These are phyloP conservation scores for Kalaharituber pfeilii DNA, from an alignment of 2,329 filamentous ascomycete genomes.

Conservation along the genomic window DNA sequence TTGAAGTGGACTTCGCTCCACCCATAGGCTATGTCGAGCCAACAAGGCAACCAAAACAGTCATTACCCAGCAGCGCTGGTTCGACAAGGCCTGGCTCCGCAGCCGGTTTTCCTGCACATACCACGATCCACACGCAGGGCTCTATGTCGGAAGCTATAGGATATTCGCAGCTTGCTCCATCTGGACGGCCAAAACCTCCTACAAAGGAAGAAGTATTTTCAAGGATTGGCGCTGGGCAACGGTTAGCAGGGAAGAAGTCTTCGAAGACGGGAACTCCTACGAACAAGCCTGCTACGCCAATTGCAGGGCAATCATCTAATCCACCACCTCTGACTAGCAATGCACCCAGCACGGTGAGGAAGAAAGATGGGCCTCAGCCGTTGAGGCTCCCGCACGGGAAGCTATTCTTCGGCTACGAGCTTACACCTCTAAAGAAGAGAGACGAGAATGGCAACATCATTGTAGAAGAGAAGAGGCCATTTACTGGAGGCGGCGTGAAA, in stretches of 20 bases:
- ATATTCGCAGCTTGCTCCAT: slow-evolving; percentile 75
- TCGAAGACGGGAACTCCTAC: slow-evolving; percentile 40
- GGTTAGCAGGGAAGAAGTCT: slow-evolving; percentile 64
- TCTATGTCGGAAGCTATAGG: slow-evolving; percentile 98
- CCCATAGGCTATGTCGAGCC: slow-evolving; percentile 91
- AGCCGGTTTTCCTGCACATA: slow-evolving; percentile 29
- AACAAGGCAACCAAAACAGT: slow-evolving; percentile 2
- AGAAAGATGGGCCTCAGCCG: slow-evolving; percentile 67
- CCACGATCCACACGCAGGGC: slow-evolving; percentile 46
- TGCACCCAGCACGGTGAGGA: slow-evolving; percentile 28
- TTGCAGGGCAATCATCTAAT: slow-evolving; percentile 39
- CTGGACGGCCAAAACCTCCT: slow-evolving; percentile 36
- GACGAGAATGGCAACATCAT: slow-evolving; percentile 7
- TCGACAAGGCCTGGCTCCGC: slow-evolving; percentile 64
- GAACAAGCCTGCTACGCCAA: slow-evolving; percentile 51
- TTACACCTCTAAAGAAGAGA: slow-evolving; percentile 64
- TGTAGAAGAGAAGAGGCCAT: neutral
- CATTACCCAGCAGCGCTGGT: slow-evolving; percentile 31
- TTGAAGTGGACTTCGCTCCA: slow-evolving; percentile 88
- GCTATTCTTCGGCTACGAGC: slow-evolving; percentile 89
- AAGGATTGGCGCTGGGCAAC: slow-evolving; percentile 48
- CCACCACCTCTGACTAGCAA: slow-evolving; percentile 27
- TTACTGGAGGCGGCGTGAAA: neutral
- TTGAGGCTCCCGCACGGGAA: slow-evolving; percentile 73
- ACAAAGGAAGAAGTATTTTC: slow-evolving; percentile 24